Base-by-base conservation (phyloP, 2,329 filamentous ascomycete genomes). In the Talaromyces amestolkiae region DNA sequence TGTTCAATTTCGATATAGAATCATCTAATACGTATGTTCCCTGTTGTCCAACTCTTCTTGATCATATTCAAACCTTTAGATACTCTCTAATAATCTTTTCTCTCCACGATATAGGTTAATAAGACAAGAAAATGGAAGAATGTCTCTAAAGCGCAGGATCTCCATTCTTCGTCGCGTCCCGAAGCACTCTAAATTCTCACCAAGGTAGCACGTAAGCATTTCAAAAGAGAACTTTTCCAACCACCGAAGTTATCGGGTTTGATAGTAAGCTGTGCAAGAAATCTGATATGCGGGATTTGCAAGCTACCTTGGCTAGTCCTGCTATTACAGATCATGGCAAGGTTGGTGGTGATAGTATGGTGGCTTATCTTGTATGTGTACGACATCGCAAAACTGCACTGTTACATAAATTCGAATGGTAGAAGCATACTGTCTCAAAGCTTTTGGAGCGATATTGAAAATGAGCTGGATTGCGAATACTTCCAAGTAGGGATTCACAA, bases 391-490 rank as follows among this genome's bases (percentile, higher is more conserved):
- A 78, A 58, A 68, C 77, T 31, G 80, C 80, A 19, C 77, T 83
- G 63, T 75, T 85, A 51, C 83, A 85, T 70, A 86, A 85, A 69
- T 75, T 85, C 85, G 83, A 68, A 81, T 85, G 15, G 72, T 79
- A 33, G 79, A 81, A 70, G 68, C 74, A 49, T 76, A 81, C 72
- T 80, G 83, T 69, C 74, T 77, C 33, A 77, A 77, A 70, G 82
- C 83, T n/a, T 70, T 85, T 24, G 83, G 79, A 73, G 67, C 74
- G 71, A 27, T 35, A 17, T 73, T 85, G 13, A 24, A 7, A 47
- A 65, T 31, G 56, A 45, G 15, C 39, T 15, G 22, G 45, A 35
- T 10, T 60, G 56, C 45, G 35, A 62, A 58, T 45, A 47, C 17
- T 27, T 62, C 33, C 58, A 65, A 51, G 71, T 85, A 61, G 85